phyloP scores from a whole-genome alignment of 2,329 filamentous ascomycete genomes.

The Alternaria incomplexa region DNA sequence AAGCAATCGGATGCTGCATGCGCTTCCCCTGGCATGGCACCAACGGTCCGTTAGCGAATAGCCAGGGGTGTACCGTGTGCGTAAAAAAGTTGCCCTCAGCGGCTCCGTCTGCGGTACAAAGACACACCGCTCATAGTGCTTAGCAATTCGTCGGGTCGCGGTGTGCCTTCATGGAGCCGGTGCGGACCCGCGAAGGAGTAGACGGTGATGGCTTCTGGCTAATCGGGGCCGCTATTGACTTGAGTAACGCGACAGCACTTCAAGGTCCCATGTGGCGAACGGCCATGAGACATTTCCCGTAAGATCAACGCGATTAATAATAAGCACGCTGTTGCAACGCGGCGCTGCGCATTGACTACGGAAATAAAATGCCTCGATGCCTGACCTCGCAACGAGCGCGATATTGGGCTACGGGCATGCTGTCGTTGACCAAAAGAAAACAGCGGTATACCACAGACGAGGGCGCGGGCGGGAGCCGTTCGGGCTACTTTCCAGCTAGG shows the following conservation, averaged over 20 bases:
- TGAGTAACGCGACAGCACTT: not conserved
- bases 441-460: not conserved
- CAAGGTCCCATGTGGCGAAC: slow-evolving; percentile 6
- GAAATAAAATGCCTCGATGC: slow-evolving; percentile 26
- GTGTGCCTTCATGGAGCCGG: slow-evolving; percentile 7
- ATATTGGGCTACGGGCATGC: not conserved
- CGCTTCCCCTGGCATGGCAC: slow-evolving; percentile 3
- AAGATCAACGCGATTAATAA: slow-evolving; percentile 25
- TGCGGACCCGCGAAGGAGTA: slow-evolving; percentile 10
- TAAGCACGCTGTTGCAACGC: slow-evolving; percentile 14
- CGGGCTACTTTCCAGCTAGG: not conserved
- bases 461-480: not conserved
- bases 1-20: not conserved
- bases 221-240: slow-evolving; percentile 2
- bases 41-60: slow-evolving; percentile 14
- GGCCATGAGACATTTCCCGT: slow-evolving; percentile 8
- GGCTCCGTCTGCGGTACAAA: slow-evolving; percentile 5
- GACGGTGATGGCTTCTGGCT: slow-evolving; percentile 5
- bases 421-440: not conserved
- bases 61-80: not conserved
- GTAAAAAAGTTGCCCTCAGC: slow-evolving; percentile 7
- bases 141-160: slow-evolving; percentile 7
- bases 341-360: slow-evolving; percentile 17
- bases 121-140: slow-evolving; percentile 8
- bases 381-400: slow-evolving; percentile 1